A percentile compares a stretch with the other conserved stretches of the same genome.
phyloP scores from a whole-genome alignment of 257 asterid genomes.

The Avicennia marina region DNA sequence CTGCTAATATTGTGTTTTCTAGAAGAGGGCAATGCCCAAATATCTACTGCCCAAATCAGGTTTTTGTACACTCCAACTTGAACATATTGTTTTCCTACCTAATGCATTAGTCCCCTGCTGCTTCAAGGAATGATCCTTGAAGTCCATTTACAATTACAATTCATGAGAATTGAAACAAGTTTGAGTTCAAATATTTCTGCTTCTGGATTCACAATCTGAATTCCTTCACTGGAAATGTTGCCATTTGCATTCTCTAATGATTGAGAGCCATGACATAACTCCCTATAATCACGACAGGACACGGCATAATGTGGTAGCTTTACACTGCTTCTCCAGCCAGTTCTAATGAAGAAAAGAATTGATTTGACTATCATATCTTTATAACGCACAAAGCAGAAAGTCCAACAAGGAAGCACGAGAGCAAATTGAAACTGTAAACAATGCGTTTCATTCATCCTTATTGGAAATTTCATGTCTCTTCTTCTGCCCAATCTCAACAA shows the following conservation, averaged over 20 bases:
- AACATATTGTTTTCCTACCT: background rate
- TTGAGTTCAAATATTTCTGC: background rate
- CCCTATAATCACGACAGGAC: background rate
- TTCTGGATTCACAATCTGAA: background rate
- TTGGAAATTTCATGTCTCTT: constrained; percentile 42
- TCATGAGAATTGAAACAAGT: no score
- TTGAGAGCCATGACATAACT: background rate
- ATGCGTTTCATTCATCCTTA: constrained; percentile 34
- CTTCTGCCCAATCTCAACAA: constrained; percentile 61
- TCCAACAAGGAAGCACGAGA: background rate
- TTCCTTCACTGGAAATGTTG: background rate
- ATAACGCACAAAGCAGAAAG: constrained; percentile 8
- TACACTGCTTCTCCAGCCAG: background rate
- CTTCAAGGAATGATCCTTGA: no score
- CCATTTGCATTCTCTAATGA: background rate
- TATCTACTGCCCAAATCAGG: no score
- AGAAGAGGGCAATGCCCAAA: no score
- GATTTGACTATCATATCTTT: constrained; percentile 1
- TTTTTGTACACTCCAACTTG: background rate
- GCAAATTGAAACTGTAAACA: background rate
- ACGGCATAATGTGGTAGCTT: background rate
- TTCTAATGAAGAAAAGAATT: constrained; percentile 13
- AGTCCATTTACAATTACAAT: no score
- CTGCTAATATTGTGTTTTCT: no score
- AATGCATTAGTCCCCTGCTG: background rate